phyloP scores from a whole-genome alignment of 768 basidiomycete species.

The Pulveroboletus sp. region DNA sequence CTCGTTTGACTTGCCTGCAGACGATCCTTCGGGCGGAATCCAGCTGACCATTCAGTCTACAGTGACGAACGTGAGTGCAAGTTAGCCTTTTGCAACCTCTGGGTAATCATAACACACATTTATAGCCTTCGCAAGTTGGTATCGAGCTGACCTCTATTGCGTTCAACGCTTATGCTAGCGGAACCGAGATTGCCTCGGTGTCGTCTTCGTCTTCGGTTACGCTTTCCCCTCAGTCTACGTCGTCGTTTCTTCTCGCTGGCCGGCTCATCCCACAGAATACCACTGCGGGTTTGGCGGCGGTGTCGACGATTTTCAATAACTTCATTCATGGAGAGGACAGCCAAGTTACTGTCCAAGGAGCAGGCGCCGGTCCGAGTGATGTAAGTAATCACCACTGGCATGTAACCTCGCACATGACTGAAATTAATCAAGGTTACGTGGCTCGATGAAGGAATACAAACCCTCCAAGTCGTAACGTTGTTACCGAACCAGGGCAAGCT shows the following conservation, averaged over 20 bases:
- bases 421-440: constrained; percentile 51
- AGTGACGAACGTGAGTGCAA: constrained; percentile 51
- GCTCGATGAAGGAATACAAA: constrained; percentile 70
- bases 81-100: neutral
- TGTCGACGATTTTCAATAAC: constrained; percentile 68
- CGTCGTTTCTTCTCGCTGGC: constrained; percentile 54
- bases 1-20: constrained; percentile 65
- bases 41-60: constrained; percentile 62
- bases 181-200: constrained; percentile 58
- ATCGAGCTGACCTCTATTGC: constrained; percentile 58
- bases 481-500: constrained; percentile 63
- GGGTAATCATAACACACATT: constrained; percentile 7
- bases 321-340: constrained; percentile 69
- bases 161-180: constrained; percentile 56
- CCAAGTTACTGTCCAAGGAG: constrained; percentile 55
- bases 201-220: constrained; percentile 47
- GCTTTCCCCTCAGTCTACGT: constrained; percentile 52
- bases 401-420: constrained; percentile 1
- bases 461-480: constrained; percentile 53
- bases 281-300: constrained; percentile 48
- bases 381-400: constrained; percentile 35
- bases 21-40: constrained; percentile 73
- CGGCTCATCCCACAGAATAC: constrained; percentile 62
- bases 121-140: constrained; percentile 72
- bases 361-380: constrained; percentile 53